Evolutionary conservation across 768 basidiomycete genomes (phyloP).

Genomic region (Panaeolus papilionaceus): DNA sequence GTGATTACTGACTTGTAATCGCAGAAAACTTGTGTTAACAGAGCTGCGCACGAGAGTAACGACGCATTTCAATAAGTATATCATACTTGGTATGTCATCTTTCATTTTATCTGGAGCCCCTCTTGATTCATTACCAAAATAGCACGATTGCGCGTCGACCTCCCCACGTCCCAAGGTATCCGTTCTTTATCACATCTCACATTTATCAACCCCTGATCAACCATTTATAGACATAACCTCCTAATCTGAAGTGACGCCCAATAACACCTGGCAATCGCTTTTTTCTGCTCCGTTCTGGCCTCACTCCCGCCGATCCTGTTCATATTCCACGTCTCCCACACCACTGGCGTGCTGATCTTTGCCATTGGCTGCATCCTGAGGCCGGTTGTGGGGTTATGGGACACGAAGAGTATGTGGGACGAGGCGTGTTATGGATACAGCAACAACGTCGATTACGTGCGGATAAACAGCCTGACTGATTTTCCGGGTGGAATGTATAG

Average conservation of each 20-base stretch:
- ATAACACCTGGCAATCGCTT: constrained; percentile 36
- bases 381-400: too few species aligned
- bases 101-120: background rate
- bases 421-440: constrained; percentile 37
- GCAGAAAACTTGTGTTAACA: constrained; percentile 20
- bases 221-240: constrained; percentile 24
- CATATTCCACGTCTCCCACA: too few species aligned
- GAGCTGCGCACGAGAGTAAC: constrained; percentile 27
- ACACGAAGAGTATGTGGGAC: constrained; percentile 31
- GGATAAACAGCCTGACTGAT: constrained; percentile 37
- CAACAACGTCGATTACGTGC: constrained; percentile 35
- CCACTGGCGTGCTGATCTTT: too few species aligned
- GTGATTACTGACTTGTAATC: too few species aligned
- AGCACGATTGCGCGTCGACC: constrained; percentile 31
- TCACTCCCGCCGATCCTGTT: too few species aligned
- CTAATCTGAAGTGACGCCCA: constrained; percentile 25
- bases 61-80: constrained; percentile 32
- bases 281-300: constrained; percentile 14
- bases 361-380: too few species aligned
- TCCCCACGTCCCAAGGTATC: constrained; percentile 33
- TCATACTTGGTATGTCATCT: constrained; percentile 32
- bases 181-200: background rate
- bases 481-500: constrained; percentile 35
- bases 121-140: background rate
- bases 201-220: constrained; percentile 11